A percentile compares a stretch with the other conserved stretches of the same genome.
phyloP scores from a whole-genome alignment of 805 yeast species.

The Priceomyces carsonii region DNA sequence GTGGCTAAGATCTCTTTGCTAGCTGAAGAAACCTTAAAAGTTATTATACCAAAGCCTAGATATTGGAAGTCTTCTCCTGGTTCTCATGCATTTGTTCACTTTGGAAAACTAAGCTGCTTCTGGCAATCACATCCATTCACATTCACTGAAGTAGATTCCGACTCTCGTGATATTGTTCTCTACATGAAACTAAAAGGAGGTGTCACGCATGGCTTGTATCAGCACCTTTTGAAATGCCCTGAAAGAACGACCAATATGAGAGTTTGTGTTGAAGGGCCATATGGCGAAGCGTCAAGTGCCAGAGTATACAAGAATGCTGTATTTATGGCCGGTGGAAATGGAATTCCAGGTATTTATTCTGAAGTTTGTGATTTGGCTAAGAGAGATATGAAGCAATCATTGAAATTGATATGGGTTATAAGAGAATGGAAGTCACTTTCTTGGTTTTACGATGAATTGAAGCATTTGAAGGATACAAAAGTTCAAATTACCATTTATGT shows the following conservation, averaged over 20 bases:
- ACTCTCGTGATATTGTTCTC: constrained; percentile 21
- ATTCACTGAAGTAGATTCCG: constrained; percentile 25
- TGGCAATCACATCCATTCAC: constrained; percentile 49
- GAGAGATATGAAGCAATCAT: constrained; percentile 18
- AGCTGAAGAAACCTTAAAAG: constrained; percentile 39
- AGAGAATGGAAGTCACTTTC: constrained; percentile 49
- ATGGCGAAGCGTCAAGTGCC: constrained; percentile 55
- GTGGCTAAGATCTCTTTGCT: constrained; percentile 28
- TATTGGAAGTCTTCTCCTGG: constrained; percentile 41
- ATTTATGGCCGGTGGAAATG: constrained; percentile 73
- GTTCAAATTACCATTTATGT: constrained; percentile 29
- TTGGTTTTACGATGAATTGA: constrained; percentile 49
- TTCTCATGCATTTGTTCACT: constrained; percentile 42
- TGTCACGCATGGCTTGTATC: constrained; percentile 31
- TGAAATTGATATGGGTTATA: constrained; percentile 64
- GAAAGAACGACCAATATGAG: constrained; percentile 26
- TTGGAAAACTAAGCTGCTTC: constrained; percentile 32
- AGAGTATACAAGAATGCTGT: constrained; percentile 53
- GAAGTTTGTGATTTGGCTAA: constrained; percentile 34
- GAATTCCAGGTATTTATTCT: constrained; percentile 59
- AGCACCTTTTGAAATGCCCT: constrained; percentile 25
- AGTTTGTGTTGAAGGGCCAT: constrained; percentile 64
- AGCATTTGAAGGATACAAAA: constrained; percentile 18
- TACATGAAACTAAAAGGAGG: constrained; percentile 40
- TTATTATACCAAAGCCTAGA: constrained; percentile 34